Conservation (phyloP, 139 green algal genomes). For the Pseudopediastrum boryanum region DNA sequence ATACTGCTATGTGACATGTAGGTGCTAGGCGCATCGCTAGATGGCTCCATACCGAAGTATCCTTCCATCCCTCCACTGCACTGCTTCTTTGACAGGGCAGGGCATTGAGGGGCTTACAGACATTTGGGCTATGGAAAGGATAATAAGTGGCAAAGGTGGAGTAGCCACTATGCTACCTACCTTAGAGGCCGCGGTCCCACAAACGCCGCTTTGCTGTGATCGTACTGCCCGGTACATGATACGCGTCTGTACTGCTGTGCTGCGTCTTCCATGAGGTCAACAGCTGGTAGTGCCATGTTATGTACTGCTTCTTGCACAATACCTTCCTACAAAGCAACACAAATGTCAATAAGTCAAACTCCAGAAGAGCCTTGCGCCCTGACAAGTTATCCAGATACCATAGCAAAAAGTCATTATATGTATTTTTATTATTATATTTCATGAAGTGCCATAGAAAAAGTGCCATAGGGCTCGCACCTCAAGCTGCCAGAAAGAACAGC, state of each 20-base stretch:
- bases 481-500: background rate
- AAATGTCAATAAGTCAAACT: background rate
- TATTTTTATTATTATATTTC: background rate
- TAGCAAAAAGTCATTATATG: background rate
- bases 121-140: no score
- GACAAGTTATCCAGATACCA: background rate
- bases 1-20: no score
- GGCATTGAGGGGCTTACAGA: no score
- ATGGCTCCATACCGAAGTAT: no score
- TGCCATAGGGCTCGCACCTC: background rate
- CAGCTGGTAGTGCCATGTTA: constrained; percentile 25
- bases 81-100: no score
- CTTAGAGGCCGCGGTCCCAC: constrained; percentile 33
- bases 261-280: constrained; percentile 20
- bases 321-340: background rate
- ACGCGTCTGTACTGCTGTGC: constrained; percentile 26
- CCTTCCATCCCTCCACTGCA: no score
- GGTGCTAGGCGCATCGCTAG: no score
- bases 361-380: background rate
- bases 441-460: background rate
- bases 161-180: background rate
- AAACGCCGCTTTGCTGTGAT: constrained; percentile 27
- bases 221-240: constrained; percentile 14
- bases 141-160: no score
- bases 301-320: constrained; percentile 5